phyloP scores from a whole-genome alignment of 495 filamentous ascomycete species.

The Aspergillus wentii region DNA sequence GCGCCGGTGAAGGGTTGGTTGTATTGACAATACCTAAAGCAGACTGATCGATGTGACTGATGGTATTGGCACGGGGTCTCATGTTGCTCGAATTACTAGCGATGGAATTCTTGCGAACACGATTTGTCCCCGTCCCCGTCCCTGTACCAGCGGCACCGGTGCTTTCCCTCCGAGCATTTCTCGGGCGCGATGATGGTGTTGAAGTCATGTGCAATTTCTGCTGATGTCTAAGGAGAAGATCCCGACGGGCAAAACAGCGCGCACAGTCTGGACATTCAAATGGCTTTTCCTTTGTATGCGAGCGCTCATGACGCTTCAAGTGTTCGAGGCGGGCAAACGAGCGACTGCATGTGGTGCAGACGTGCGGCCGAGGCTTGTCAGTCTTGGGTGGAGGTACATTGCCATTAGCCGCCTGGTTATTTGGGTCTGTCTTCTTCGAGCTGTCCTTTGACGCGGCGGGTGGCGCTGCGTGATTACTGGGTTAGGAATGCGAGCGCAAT shows the following conservation, averaged over 20 bases:
- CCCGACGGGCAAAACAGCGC: conserved; percentile 90
- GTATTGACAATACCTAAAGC: conserved; percentile 68
- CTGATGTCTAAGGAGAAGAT: conserved; percentile 90
- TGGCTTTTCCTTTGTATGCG: conserved; percentile 98
- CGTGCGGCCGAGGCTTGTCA: conserved; percentile 94
- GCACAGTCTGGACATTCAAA: conserved; percentile 97
- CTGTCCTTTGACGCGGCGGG: conserved; percentile 23
- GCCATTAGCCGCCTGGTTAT: conserved; percentile 23
- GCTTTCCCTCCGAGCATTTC: conserved; percentile 77
- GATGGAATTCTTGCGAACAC: conserved; percentile 89
- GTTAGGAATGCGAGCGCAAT: conserved; percentile 17
- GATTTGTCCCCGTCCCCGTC: conserved; percentile 40
- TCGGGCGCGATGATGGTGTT: conserved; percentile 80
- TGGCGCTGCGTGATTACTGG: too few relatives aligned
- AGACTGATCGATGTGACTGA: conserved; percentile 84
- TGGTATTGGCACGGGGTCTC: conserved; percentile 92
- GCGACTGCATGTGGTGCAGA: conserved; percentile 87
- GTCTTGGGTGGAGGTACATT: conserved; percentile 74
- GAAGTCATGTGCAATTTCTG: conserved; percentile 99
- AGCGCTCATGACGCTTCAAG: conserved; percentile 95
- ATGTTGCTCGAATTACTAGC: conserved; percentile 62
- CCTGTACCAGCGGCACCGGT: conserved; percentile 64
- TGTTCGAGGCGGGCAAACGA: conserved; percentile 96
- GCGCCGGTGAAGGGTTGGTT: conserved; percentile 50
- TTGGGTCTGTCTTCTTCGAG: conserved; percentile 31